Base-by-base conservation (phyloP, 192 early-diverging fungal genomes). In the Mortierella claussenii region DNA sequence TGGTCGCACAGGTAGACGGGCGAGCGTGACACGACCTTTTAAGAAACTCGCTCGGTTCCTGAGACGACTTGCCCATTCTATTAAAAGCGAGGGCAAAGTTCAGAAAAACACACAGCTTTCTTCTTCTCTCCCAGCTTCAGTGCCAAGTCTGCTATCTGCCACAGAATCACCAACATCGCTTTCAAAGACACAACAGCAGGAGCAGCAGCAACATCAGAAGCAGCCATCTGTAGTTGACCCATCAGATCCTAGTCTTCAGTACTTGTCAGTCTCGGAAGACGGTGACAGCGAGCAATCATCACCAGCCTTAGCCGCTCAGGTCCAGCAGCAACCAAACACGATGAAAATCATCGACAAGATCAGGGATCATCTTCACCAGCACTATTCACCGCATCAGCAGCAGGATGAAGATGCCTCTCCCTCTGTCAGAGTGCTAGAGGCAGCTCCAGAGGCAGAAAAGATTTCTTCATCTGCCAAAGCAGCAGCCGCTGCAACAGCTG, bases 311-410 rank as follows among this genome's bases (percentile, higher is more conserved):
- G 5, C 7, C 37, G 4, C 34, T 28, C 23, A 57, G 43, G 21
- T 18, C 23, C 23, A 26, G 34, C 40, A 15, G 18, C 21, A 43
- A 43, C 37, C 55, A 40, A 68, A 68, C 20, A 59, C 59, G 48
- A 68, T 59, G 55, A 68, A 68, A 12, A 42, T 68, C 23, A 37
- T 68, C 24, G 56, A 68, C 49, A 58, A 42, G 55, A 51, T 68
- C 48, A 59, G 34, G n/a, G 28, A 31, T 34, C 65, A 68, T 28
- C 28, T 40, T 1, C 33, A 27, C 0, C 20, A 58, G 24, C 55
- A 40, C 26, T 24, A 43, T 26, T 15, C 30, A 8, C 30, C 18
- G 13, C 7, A 37, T 12, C 53, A 55, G 4, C 9, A 37, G 18
- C 21, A 43, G 24, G 37, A 40, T 40, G 37, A 13, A 40, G 13